Percentiles rank a stretch among this genome's conserved stretches.
These are phyloP conservation scores for Colletotrichum ledebouriae DNA, from an alignment of 2,329 filamentous ascomycete genomes.

Conservation along the genomic window DNA sequence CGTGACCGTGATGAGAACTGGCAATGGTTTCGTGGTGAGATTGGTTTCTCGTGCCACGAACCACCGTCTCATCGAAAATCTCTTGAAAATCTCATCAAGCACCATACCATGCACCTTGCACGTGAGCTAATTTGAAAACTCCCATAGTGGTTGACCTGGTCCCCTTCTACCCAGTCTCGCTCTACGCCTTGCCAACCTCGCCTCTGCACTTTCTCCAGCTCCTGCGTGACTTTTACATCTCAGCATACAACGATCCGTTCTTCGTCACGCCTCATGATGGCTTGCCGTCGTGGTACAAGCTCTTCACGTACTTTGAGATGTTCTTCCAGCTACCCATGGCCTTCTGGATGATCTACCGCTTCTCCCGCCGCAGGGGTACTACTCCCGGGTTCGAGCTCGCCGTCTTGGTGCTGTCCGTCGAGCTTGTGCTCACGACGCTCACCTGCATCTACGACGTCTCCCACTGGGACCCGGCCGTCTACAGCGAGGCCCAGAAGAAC, in stretches of 20 bases:
- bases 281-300: constrained; percentile 63
- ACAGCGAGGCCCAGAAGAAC: constrained; percentile 59
- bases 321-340: constrained; percentile 64
- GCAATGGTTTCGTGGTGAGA: too few species aligned
- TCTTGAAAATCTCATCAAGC: background rate
- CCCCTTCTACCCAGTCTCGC: constrained; percentile 62
- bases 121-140: constrained; percentile 14
- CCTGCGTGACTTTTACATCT: constrained; percentile 62
- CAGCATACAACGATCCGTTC: constrained; percentile 66
- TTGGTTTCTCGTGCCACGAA: too few species aligned
- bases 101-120: background rate
- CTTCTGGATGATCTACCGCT: constrained; percentile 59
- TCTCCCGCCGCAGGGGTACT: constrained; percentile 51
- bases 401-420: constrained; percentile 63
- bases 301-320: constrained; percentile 65
- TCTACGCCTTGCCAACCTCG: constrained; percentile 57
- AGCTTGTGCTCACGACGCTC: constrained; percentile 65
- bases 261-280: constrained; percentile 54
- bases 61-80: background rate
- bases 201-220: constrained; percentile 63
- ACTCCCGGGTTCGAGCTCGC: constrained; percentile 61
- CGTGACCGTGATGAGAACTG: background rate
- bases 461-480: constrained; percentile 62
- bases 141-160: constrained; percentile 67
- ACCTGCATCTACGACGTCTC: constrained; percentile 65